phyloP scores from a whole-genome alignment of 371 early-diverging fungal species.

The Lichtheimia hyalospora region DNA sequence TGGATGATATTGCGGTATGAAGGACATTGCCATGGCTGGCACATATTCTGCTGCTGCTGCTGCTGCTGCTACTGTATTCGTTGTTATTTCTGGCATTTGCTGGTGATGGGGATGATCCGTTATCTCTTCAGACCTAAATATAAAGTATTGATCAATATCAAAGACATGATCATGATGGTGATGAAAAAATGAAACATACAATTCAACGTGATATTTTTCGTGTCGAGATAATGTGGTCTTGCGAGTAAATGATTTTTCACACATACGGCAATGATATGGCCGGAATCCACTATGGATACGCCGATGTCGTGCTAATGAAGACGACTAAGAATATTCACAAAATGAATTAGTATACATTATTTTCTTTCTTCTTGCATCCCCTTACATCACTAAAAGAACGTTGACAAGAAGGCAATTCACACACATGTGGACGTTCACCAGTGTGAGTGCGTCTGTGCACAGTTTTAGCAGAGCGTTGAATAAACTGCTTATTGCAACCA shows the following conservation, averaged over 20 bases:
- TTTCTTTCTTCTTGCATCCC: neutral
- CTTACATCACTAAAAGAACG: conserved; percentile 52
- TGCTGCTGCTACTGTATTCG: too few species aligned
- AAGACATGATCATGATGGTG: too few species aligned
- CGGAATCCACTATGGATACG: conserved; percentile 34
- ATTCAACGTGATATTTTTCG: conserved; percentile 4
- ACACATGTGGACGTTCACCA: conserved; percentile 67
- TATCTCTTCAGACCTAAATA: too few species aligned
- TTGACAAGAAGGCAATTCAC: conserved; percentile 48
- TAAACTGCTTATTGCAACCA: conserved; percentile 63
- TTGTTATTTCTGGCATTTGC: too few species aligned
- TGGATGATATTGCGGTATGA: too few species aligned
- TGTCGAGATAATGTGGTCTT: conserved; percentile 20
- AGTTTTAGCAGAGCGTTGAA: conserved; percentile 67
- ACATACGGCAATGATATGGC: conserved; percentile 35
- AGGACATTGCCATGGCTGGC: too few species aligned
- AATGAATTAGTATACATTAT: neutral
- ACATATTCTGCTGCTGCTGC: too few species aligned
- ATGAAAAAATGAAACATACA: too few species aligned
- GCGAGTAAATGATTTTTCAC: conserved; percentile 23
- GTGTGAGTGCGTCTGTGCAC: conserved; percentile 70
- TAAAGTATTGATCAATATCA: too few species aligned
- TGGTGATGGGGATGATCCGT: too few species aligned
- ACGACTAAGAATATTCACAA: conserved; percentile 25
- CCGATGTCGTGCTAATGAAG: conserved; percentile 34